Conservation (phyloP, 257 asterid species). For the Rehmannia glutinosa region DNA sequence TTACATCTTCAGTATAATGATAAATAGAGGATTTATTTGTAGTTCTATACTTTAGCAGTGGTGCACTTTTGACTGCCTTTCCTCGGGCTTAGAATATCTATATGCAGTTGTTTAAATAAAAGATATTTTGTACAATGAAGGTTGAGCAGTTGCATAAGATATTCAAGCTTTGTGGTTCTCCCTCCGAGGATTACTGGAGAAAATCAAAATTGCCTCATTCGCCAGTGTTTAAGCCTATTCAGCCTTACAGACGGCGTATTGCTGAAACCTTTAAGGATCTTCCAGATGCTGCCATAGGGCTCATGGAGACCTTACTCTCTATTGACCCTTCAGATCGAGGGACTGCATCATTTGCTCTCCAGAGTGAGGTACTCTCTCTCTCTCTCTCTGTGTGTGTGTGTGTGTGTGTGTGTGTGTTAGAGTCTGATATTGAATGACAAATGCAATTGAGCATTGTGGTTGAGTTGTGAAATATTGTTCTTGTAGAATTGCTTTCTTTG, state of each 20-base stretch:
- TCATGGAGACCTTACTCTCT: constrained; percentile 75
- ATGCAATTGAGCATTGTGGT: background rate
- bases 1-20: too few species aligned
- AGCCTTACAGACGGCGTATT: constrained; percentile 63
- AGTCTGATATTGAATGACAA: background rate
- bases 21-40: too few species aligned
- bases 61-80: too few species aligned
- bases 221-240: constrained; percentile 60
- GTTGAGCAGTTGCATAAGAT: constrained; percentile 91
- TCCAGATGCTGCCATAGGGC: constrained; percentile 55
- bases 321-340: constrained; percentile 74
- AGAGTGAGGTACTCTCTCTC: constrained; percentile 49
- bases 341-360: constrained; percentile 68
- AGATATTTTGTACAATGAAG: constrained; percentile 33
- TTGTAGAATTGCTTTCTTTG: background rate
- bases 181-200: constrained; percentile 83
- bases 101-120: background rate
- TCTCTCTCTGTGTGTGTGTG: background rate
- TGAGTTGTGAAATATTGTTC: background rate
- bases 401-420: background rate
- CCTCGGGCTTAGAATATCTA: too few species aligned
- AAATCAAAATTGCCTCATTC: constrained; percentile 69
- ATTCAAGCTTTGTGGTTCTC: constrained; percentile 92
- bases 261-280: constrained; percentile 67
- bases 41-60: too few species aligned